phyloP scores from a whole-genome alignment of 2,329 filamentous ascomycete species.

The Teratosphaeria zuluensis region DNA sequence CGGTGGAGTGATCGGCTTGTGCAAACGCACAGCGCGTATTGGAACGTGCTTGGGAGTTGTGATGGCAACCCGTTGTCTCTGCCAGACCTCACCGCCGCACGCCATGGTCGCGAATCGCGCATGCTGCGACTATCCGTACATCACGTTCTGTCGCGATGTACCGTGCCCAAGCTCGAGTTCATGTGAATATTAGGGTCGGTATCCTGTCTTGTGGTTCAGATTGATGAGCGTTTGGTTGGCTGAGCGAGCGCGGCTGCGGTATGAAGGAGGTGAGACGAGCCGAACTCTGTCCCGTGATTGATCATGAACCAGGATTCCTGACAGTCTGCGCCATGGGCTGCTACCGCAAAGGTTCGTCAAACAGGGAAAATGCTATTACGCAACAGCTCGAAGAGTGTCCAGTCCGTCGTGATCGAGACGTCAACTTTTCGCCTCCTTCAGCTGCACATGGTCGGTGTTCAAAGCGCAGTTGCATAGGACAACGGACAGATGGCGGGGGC shows the following conservation, averaged over 20 bases:
- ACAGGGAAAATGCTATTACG: not conserved
- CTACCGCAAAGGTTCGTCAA: not conserved
- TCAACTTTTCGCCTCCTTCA: not conserved
- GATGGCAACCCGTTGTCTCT: not conserved
- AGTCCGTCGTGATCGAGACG: not conserved
- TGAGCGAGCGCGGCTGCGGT: not conserved
- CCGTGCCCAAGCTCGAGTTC: not conserved
- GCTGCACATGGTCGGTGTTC: not conserved
- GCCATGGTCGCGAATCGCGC: not conserved
- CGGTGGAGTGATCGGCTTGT: not conserved
- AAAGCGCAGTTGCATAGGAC: not conserved
- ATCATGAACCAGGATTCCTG: not conserved
- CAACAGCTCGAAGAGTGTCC: not conserved
- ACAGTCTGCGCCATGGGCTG: not conserved
- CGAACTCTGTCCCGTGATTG: not conserved
- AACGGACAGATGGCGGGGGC: not conserved
- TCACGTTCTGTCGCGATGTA: not conserved
- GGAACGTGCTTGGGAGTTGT: not conserved
- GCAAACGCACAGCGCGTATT: not conserved
- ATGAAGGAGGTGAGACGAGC: not conserved
- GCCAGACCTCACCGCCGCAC: not conserved
- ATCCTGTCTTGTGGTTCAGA: not conserved
- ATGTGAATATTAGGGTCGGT: not conserved
- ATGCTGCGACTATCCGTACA: not conserved
- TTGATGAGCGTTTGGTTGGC: not conserved